Conservation (phyloP, 768 basidiomycete genomes). For the Serendipita indica region DNA sequence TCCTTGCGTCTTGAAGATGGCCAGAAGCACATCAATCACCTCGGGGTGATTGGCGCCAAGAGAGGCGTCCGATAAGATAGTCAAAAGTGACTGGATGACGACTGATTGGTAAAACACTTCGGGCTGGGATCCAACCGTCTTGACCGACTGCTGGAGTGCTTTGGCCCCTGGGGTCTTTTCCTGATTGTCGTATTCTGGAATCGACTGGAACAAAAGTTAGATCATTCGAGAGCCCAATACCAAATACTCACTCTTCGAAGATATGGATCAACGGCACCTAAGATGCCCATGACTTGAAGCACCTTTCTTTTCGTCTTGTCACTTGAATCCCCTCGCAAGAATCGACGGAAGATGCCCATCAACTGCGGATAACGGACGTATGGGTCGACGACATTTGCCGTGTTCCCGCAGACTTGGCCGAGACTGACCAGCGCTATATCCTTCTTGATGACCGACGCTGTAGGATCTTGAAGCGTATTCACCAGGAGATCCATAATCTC, state of each 20-base stretch:
- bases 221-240: not conserved
- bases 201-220: not conserved
- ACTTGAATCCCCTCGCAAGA: conserved; percentile 29
- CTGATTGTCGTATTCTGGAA: conserved; percentile 17
- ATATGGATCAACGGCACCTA: conserved; percentile 37
- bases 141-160: conserved; percentile 6
- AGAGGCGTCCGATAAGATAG: conserved; percentile 30
- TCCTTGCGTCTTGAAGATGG: conserved; percentile 34
- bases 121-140: conserved; percentile 18
- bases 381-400: conserved; percentile 32
- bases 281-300: conserved; percentile 34
- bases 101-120: conserved; percentile 37
- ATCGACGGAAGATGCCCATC: conserved; percentile 27
- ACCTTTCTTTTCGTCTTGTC: conserved; percentile 28
- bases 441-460: conserved; percentile 24
- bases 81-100: conserved; percentile 30
- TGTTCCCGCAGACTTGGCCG: conserved; percentile 32
- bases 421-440: conserved; percentile 33
- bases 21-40: conserved; percentile 34
- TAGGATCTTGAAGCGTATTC: conserved; percentile 32
- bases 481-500: conserved; percentile 31
- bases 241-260: conserved; percentile 26
- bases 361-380: conserved; percentile 32
- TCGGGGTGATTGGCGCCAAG: conserved; percentile 29
- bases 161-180: conserved; percentile 15